Percentiles rank a stretch among this genome's conserved stretches.
Conservation (phyloP, 192 early-diverging fungal species). For the Coemansia sp. region DNA sequence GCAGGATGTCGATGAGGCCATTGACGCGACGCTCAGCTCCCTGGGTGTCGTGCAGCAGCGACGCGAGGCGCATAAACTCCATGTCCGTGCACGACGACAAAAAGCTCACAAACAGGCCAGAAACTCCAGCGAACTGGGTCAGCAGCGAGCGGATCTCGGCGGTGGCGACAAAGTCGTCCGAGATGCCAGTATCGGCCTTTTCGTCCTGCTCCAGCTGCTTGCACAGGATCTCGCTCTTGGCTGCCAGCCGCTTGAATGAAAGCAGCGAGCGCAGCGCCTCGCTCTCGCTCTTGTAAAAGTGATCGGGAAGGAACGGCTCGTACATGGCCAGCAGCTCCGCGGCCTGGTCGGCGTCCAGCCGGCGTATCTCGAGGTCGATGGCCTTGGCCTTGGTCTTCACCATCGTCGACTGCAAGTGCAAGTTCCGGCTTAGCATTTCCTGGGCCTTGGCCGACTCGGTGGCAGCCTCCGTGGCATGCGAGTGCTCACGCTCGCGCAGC, state of each 20-base stretch:
- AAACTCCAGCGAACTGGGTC: conserved; percentile 64
- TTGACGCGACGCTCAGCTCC: conserved; percentile 81
- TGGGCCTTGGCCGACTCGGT: conserved; percentile 72
- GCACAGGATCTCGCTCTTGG: conserved; percentile 79
- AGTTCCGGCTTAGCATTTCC: conserved; percentile 77
- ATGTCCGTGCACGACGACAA: conserved; percentile 69
- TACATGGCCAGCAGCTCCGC: conserved; percentile 61
- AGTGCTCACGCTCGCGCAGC: conserved; percentile 67
- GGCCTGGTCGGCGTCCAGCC: conserved; percentile 85
- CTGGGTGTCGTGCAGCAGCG: conserved; percentile 76
- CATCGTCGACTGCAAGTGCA: conserved; percentile 79
- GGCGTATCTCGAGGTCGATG: conserved; percentile 89
- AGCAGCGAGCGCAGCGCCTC: conserved; percentile 75
- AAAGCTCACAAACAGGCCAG: conserved; percentile 69
- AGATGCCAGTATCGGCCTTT: conserved; percentile 54
- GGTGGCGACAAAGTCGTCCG: conserved; percentile 57
- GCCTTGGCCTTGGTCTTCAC: conserved; percentile 87
- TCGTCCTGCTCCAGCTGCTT: conserved; percentile 75
- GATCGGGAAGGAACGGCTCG: conserved; percentile 82
- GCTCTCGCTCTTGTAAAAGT: conserved; percentile 81
- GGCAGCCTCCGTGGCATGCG: conserved; percentile 61
- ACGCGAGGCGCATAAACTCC: conserved; percentile 72
- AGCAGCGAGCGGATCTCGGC: conserved; percentile 46
- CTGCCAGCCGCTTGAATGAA: conserved; percentile 78
- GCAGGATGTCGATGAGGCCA: conserved; percentile 72